Evolutionary conservation across 352 stramenopile species (phyloP), one percentile per base, ranked within the genome.

Genomic region (Globisporangium irregulare): DNA sequence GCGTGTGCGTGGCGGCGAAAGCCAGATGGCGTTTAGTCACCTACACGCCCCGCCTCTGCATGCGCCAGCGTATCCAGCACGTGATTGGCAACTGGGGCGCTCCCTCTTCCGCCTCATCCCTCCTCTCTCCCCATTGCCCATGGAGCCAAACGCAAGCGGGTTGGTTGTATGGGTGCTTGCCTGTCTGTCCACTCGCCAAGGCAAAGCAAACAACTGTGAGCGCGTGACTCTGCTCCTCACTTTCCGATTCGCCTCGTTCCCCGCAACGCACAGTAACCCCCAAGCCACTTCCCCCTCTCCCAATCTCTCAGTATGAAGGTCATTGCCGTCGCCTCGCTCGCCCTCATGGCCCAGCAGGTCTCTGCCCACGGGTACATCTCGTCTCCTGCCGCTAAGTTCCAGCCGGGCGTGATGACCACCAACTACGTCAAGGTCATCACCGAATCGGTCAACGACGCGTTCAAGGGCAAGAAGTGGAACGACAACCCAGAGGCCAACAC

Each of bases 301-400:
- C 36, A 20, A 18, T 46, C 24, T 34, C 25, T 9, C 27, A 60
- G 8, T 32, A 67, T 67, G 62, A 67, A 67, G 69, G 61, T 76
- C 60, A 36, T 80, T 54, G 66, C 68, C 51, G 57, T 63, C 66
- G 66, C 62, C 43, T 60, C 72, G 48, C 53, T 74, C 63, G 65
- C 69, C 20, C 54, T 77, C 34, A 24, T 77, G 38, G 64, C 59
- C 8, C 63, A 65, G 29, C 64, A 76, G 20, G 70, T 70, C 55
- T 64, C 34, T n/a, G 77, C 73, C 2, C 77, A 81, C 59, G 77
- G 77, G 4, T 84, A 84, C 64, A 68, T 84, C 27, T 77, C 75
- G 36, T 70, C 74, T 3, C 75, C 68, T 12, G 58, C 63, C 0
- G 62, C 68, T 8, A 66, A 48, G 25, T 73, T 70, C 63, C 62